Base-by-base conservation (phyloP, 1,284 basidiomycete species). In the Microbotryum violaceum region DNA sequence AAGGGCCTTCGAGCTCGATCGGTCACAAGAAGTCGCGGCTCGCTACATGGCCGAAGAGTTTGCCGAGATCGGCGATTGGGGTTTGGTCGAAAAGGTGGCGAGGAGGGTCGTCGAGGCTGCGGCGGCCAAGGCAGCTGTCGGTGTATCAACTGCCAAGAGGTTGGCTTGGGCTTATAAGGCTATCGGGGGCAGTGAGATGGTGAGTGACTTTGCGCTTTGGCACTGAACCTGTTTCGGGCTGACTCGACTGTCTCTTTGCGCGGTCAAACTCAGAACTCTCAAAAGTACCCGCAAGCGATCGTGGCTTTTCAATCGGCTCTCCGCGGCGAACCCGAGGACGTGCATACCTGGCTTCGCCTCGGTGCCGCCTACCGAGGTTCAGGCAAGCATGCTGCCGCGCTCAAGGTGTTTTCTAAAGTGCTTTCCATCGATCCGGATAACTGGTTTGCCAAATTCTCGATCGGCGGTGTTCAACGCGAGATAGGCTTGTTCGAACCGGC, bases 121-220 rank as follows among this genome's bases (percentile, higher is more conserved):
- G 20, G 56, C 62, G 47, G 63, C 64, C 18, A 63, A 58, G 60
- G 64, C 60, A 8, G 65, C 65, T 16, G 63, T 65, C 57, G 70
- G 70, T 10, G 58, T 61, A 14, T 60, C 66, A 46, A 80, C 86
- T 42, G 88, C 91, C 0, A 85, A 84, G 49, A 93, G 92, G 49
- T 64, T 77, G 70, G 83, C 87, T 3, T 99, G 96, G 96, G 96
- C 96, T 1, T 98, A 93, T 92, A 97, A 97, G 75, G 94, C 96
- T 12, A 79, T 96, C 31, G 96, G 96, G 1, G 84, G 89, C 1
- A 92, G 94, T 2, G 91, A 97, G 73, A 78, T 97, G 77, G 91
- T 91, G 71, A 77, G 85, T 76, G 56, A 46, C 21, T 31, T 49
- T 25, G 45, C 42, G 52, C 25, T 33, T 47, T 45, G 67, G 37